phyloP scores from a whole-genome alignment of 495 filamentous ascomycete genomes.

The Aspergillus ostianus region DNA sequence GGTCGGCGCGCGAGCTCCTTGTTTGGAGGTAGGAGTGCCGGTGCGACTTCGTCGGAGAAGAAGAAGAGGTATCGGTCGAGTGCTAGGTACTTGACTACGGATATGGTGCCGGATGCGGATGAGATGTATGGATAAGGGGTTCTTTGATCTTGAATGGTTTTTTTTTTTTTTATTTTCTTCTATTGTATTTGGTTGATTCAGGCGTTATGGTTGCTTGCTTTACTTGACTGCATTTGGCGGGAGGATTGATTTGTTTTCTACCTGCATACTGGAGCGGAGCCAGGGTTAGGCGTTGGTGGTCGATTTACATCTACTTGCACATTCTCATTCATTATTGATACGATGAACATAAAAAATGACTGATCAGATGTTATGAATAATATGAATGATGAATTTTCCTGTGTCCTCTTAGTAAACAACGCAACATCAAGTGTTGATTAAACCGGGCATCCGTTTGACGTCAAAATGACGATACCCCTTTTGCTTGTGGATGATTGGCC shows the following conservation, averaged over 20 bases:
- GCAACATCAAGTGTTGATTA: too few species aligned
- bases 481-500: neutral
- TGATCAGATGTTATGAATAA: neutral
- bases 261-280: neutral
- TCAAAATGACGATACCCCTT: slow-evolving; percentile 18
- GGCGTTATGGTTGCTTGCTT: too few species aligned
- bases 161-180: neutral
- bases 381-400: neutral
- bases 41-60: slow-evolving; percentile 19
- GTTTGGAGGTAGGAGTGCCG: slow-evolving; percentile 12
- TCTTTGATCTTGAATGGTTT: slow-evolving; percentile 2
- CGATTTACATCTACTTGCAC: neutral
- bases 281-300: neutral
- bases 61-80: slow-evolving; percentile 21
- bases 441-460: slow-evolving; percentile 18
- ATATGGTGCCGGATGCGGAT: slow-evolving; percentile 45
- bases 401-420: too few species aligned
- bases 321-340: neutral
- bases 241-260: neutral
- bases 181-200: neutral
- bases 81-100: slow-evolving; percentile 34
- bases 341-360: neutral
- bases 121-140: slow-evolving; percentile 37
- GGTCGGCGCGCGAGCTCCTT: slow-evolving; percentile 7
- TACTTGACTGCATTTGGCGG: neutral